Base-by-base conservation (phyloP, 129 eudicot genomes). In the Saussurea involucrata region DNA sequence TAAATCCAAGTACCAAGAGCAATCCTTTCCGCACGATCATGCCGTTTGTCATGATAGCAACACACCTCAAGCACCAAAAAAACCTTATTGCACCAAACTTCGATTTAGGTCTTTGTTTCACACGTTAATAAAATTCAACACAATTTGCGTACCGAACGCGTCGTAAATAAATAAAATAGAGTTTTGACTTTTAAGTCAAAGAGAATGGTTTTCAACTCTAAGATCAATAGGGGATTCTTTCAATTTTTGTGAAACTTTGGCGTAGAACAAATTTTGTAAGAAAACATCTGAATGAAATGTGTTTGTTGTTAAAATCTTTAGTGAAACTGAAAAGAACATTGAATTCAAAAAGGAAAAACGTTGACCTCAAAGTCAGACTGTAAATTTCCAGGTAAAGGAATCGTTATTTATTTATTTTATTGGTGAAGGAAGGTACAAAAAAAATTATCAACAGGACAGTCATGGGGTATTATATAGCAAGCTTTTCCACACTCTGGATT, bases 401-500 rank as follows among this genome's bases (percentile, higher is more conserved):
- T n/a, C n/a, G n/a, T n/a, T n/a, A n/a, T n/a, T n/a, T n/a, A n/a
- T n/a, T n/a, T n/a, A n/a, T n/a, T n/a, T n/a, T n/a, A n/a, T n/a
- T n/a, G n/a, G n/a, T n/a, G n/a, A 83, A 28, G 93, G 21, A 22
- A 67, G 68, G n/a, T 4, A 94, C n/a, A 77, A 77, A 88, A 87
- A 28, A 58, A 89, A 24, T 77, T 94, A 25, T 81, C 91, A 68
- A 49, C 96, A n/a, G 97, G 98, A 13, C 96, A 94, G 68, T 87
- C 92, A 31, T 84, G 90, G n/a, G n/a, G n/a, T 34, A 78, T 90
- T 66, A 63, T n/a, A n/a, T 77, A 15, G 96, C 97, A 79, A 89
- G 86, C 68, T 80, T 91, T 73, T 83, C 90, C 73, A 80, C 98
- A 57, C 85, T 94, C 22, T 91, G 93, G 93, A 84, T 84, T 76